Conservation (phyloP, 2,329 filamentous ascomycete species). For the Aspergillus ochraceoroseus region DNA sequence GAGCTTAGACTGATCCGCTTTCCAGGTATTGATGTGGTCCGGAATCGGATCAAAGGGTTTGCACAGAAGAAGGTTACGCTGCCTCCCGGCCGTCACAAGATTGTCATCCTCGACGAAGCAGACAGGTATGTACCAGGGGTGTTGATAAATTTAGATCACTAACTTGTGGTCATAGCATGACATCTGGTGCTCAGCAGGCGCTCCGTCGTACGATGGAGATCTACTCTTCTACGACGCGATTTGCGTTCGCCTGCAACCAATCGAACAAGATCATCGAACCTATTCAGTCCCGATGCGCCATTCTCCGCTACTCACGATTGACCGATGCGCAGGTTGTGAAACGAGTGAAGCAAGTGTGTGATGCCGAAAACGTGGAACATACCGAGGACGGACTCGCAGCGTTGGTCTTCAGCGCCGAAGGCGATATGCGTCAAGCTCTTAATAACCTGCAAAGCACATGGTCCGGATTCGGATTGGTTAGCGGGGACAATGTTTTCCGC, state of each 20-base stretch:
- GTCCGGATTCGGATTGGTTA: slow-evolving; percentile 95
- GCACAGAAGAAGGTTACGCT: slow-evolving; percentile 98
- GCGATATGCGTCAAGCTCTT: slow-evolving; percentile 98
- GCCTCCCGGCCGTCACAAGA: slow-evolving; percentile 82
- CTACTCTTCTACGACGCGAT: slow-evolving; percentile 91
- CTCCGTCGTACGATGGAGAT: slow-evolving; percentile 97
- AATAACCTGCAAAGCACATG: slow-evolving; percentile 94
- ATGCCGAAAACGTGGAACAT: slow-evolving; percentile 84
- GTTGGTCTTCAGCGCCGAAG: slow-evolving; percentile 94
- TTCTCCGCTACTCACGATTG: slow-evolving; percentile 85
- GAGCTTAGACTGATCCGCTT: slow-evolving; percentile 2
- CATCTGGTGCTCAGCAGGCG: slow-evolving; percentile 90
- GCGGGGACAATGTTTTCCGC: slow-evolving; percentile 94
- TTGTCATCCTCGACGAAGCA: slow-evolving; percentile 96
- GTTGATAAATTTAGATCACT: too few species aligned
- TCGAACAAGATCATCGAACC: slow-evolving; percentile 99
- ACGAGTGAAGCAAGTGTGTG: slow-evolving; percentile 83
- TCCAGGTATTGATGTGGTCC: slow-evolving; percentile 87
- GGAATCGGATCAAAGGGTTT: slow-evolving; percentile 96
- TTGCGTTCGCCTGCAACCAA: slow-evolving; percentile 97
- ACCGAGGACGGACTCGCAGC: slow-evolving; percentile 91
- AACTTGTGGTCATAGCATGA: slow-evolving; percentile 61
- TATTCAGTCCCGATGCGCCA: slow-evolving; percentile 93
- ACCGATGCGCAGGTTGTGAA: slow-evolving; percentile 92
- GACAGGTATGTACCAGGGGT: slow-evolving; percentile 63